Percentiles rank a stretch among this genome's conserved stretches.
Conservation (phyloP, 2,329 filamentous ascomycete genomes). For the Penicillium sp. region DNA sequence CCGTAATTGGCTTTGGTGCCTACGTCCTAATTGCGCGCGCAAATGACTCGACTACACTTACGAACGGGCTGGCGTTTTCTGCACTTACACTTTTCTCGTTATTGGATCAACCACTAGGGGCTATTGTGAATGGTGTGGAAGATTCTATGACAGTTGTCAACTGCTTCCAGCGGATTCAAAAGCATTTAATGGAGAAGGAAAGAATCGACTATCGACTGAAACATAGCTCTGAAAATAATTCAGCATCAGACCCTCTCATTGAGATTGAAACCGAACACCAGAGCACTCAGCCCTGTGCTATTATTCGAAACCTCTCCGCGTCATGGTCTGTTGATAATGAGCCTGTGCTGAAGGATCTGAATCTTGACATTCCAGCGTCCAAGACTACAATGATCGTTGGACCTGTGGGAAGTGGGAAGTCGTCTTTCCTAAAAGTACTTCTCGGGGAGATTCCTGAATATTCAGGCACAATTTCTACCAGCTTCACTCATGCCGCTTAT, state of each 20-base stretch:
- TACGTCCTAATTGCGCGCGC: constrained; percentile 12
- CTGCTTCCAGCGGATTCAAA: constrained; percentile 23
- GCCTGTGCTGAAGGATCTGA: constrained; percentile 13
- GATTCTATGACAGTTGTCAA: constrained; percentile 18
- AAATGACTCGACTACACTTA: constrained; percentile 14
- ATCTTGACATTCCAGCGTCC: constrained; percentile 5
- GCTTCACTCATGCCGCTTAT: constrained; percentile 13
- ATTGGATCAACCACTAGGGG: constrained; percentile 17
- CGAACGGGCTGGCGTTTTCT: constrained; percentile 17
- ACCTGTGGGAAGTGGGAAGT: constrained; percentile 21
- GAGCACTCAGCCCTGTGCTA: not conserved
- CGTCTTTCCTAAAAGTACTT: constrained; percentile 17
- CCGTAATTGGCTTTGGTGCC: constrained; percentile 18
- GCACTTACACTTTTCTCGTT: constrained; percentile 22
- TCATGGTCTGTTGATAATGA: constrained; percentile 16
- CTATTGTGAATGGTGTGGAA: constrained; percentile 15
- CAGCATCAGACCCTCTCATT: too few species aligned
- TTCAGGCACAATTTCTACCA: constrained; percentile 16
- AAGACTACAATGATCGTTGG: constrained; percentile 20
- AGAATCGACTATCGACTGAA: constrained; percentile 11
- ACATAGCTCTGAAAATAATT: too few species aligned
- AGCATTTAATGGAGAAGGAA: constrained; percentile 15
- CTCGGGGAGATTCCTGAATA: constrained; percentile 15
- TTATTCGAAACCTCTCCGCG: constrained; percentile 10
- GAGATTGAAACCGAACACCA: too few species aligned